Evolutionary conservation across 768 basidiomycete genomes (phyloP), one percentile per base, ranked within the genome.

Genomic region (Termitomyces sp.): DNA sequence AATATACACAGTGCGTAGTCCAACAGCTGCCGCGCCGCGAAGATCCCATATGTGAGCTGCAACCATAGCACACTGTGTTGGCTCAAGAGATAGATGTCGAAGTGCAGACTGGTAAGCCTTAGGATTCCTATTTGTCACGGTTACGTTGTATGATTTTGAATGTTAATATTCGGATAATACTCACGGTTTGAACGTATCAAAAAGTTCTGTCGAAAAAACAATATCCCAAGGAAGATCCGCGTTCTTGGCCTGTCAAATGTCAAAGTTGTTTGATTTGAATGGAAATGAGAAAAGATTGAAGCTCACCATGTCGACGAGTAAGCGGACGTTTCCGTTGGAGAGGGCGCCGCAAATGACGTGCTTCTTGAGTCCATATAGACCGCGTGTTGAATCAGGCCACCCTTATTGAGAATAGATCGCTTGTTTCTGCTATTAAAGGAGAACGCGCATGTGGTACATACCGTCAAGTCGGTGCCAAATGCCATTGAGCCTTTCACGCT

Each of bases 151-250:
- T 31, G 21, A 31, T 14, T 29, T 21, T 21, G 21, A 11, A 14
- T 34, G 17, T 23, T 37, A 21, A 19, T 49, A 31, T 4, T 32
- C 37, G n/a, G 27, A 40, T 19, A 8, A 40, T 38, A 69, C 82
- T 38, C 43, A 87, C 86, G 87, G 84, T 64, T 89, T 89, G 73
- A 80, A 88, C 0, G 80, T 78, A 9, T 75, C 72, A 48, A 87
- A 83, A 17, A 88, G 69, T 54, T 86, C 84, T 1, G 79, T 71
- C 0, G 85, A 85, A 54, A 89, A 77, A 21, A 89, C 69, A 1
- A 75, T 73, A 56, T 88, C 85, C 86, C 84, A 87, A 0, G 86
- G 85, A 4, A 88, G 69, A 17, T 77, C 72, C 2, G 83, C 81
- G 54, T 80, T 69, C 68, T 83, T 87, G 1, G 87, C 85, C 86